Conservation (phyloP, 805 yeast genomes). For the Yamadazyma sp. region DNA sequence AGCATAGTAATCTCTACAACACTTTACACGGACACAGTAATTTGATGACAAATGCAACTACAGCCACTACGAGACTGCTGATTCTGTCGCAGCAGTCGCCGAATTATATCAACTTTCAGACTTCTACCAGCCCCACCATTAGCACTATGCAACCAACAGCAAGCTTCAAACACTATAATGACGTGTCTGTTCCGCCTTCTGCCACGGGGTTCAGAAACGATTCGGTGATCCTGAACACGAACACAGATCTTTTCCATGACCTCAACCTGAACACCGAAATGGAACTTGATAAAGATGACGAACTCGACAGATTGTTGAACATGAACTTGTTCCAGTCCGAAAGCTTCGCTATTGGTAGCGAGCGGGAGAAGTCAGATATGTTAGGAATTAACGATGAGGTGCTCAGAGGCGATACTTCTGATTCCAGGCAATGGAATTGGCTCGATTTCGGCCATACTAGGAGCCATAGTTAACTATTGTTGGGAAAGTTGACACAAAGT, state of each 20-base stretch:
- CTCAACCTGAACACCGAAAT: slow-evolving; percentile 11
- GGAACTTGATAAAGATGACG: slow-evolving; percentile 25
- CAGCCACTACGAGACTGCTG: too few relatives aligned
- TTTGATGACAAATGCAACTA: too few relatives aligned
- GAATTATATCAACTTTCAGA: not conserved
- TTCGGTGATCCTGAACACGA: slow-evolving; percentile 23
- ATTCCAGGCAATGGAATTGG: slow-evolving; percentile 38
- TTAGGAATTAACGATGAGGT: slow-evolving; percentile 36
- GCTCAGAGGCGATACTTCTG: slow-evolving; percentile 22
- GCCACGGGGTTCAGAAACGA: slow-evolving; percentile 14
- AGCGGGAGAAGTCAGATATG: slow-evolving; percentile 15
- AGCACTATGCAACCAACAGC: not conserved
- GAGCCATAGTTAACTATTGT: too few relatives aligned
- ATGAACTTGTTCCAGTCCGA: slow-evolving; percentile 40
- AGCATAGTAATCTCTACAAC: slow-evolving; percentile 3
- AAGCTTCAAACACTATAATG: not conserved
- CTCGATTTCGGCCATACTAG: slow-evolving; percentile 37
- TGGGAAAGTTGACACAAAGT: too few relatives aligned
- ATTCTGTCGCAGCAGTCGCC: not conserved
- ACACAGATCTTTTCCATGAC: slow-evolving; percentile 25
- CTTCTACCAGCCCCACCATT: not conserved
- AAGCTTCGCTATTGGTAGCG: too few relatives aligned
- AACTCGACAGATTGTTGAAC: slow-evolving; percentile 40
- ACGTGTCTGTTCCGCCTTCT: not conserved
- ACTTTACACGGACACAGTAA: slow-evolving; percentile 2